Evolutionary conservation across 2,329 filamentous ascomycete genomes (phyloP).

Genomic region (Allantophomopsis cytisporea): DNA sequence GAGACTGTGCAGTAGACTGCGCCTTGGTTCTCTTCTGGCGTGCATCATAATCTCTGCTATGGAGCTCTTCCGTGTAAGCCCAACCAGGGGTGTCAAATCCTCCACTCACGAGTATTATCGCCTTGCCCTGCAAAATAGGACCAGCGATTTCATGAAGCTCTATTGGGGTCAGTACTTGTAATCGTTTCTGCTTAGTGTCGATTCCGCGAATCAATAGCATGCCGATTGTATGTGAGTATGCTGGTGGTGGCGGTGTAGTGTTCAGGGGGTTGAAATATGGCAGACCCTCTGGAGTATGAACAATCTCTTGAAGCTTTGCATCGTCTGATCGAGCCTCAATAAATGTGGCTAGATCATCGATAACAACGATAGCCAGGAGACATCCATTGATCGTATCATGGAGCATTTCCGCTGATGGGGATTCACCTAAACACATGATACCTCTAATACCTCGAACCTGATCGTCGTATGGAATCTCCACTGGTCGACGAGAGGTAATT

Average conservation of each 20-base stretch:
- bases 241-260: conserved; percentile 44
- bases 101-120: conserved; percentile 51
- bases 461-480: conserved; percentile 45
- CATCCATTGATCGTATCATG: conserved; percentile 55
- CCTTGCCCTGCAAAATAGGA: conserved; percentile 25
- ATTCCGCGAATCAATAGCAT: conserved; percentile 59
- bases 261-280: conserved; percentile 46
- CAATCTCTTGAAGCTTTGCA: conserved; percentile 10
- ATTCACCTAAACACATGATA: conserved; percentile 54
- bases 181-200: conserved; percentile 32
- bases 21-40: conserved; percentile 5
- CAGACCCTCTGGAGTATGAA: conserved; percentile 34
- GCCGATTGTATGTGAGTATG: conserved; percentile 43
- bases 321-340: conserved; percentile 1
- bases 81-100: conserved; percentile 56
- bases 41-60: conserved; percentile 15
- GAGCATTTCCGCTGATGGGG: conserved; percentile 42
- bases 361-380: conserved; percentile 49
- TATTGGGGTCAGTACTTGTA: conserved; percentile 56
- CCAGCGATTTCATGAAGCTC: conserved; percentile 23
- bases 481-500: conserved; percentile 42
- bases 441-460: conserved; percentile 40
- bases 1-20: conserved; percentile 1
- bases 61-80: conserved; percentile 53
- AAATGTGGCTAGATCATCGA: conserved; percentile 35